These are phyloP conservation scores for Tricharina praecox DNA, from an alignment of 495 filamentous ascomycete species.

Conservation along the genomic window DNA sequence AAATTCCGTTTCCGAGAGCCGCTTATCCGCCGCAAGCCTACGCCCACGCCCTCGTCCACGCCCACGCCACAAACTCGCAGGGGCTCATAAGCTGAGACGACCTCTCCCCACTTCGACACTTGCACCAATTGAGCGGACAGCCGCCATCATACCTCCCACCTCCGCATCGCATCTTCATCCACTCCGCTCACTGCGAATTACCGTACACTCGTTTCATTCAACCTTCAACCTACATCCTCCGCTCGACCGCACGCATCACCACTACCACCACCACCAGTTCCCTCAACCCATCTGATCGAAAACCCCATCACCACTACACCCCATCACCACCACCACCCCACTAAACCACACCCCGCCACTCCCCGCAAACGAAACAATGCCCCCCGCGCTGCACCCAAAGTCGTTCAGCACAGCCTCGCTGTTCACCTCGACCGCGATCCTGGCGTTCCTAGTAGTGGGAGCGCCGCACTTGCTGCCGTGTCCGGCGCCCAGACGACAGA, in stretches of 20 bases:
- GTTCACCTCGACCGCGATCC: constrained; percentile 84
- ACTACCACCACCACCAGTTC: not conserved
- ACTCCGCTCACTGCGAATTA: not conserved
- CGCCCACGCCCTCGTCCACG: too few relatives aligned
- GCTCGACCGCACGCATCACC: not conserved
- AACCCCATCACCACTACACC: not conserved
- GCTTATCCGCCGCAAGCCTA: too few relatives aligned
- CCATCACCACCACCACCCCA: not conserved
- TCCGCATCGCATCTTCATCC: not conserved
- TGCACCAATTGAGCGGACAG: not conserved
- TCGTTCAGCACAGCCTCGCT: constrained; percentile 80
- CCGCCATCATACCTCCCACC: not conserved
- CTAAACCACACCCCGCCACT: not conserved
- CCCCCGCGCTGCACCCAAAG: constrained; percentile 79
- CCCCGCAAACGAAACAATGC: constrained; percentile 38
- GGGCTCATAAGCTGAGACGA: too few relatives aligned
- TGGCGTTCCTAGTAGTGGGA: constrained; percentile 78
- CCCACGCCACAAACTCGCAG: too few relatives aligned
- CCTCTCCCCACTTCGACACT: not conserved
- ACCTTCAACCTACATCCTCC: not conserved
- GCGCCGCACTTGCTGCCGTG: constrained; percentile 88
- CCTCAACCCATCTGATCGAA: not conserved
- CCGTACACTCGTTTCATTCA: not conserved
- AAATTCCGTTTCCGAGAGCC: too few relatives aligned
- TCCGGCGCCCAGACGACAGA: constrained; percentile 37